Evolutionary conservation across 768 basidiomycete species (phyloP), one percentile per base, ranked within the genome.

Genomic region (Leccinum arenicola): DNA sequence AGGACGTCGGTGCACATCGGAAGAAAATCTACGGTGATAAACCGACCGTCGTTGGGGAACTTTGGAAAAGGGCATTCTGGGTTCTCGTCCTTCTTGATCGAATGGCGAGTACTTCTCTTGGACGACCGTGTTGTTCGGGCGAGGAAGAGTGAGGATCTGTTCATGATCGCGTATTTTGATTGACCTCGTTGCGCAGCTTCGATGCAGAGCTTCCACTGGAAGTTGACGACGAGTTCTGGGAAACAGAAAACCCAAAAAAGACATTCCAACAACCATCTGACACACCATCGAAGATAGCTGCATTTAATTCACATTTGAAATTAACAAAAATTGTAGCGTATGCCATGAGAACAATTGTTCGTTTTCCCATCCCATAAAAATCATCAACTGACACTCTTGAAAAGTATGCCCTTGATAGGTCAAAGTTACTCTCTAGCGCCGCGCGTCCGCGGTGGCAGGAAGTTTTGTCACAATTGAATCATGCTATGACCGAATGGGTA

Each of bases 211-310:
- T 90, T 35, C 91, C 91, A 43, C 78, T 90, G 12, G 91, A 93
- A 70, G 87, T 93, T 14, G 91, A 95, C 63, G 87, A 89, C 64
- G 84, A 87, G 61, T 92, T 85, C 68, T 95, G 91, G 91, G 81
- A 84, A 61, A 74, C 73, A 17, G 76, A 72, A 55, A 79, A 79
- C 56, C 77, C 82, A 12, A 70, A 75, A 10, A 68, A 72, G 27
- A 78, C 81, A 29, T 93, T 91, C 73, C 80, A 81, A 60, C 93
- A 93, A 64, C 92, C 91, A 10, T 68, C 74, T 12, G 81, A 75
- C 11, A 78, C 82, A 59, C 85, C 87, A 17, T 82, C 84, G 25
- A 74, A 72, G 51, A 73, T 90, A 36, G 69, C 86, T 17, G 80
- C 77, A 19, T 93, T 93, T 71, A 85, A 83, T 66, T 81, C 82